Evolutionary conservation across 495 filamentous ascomycete species (phyloP).

Genomic region (Cercophora samala): DNA sequence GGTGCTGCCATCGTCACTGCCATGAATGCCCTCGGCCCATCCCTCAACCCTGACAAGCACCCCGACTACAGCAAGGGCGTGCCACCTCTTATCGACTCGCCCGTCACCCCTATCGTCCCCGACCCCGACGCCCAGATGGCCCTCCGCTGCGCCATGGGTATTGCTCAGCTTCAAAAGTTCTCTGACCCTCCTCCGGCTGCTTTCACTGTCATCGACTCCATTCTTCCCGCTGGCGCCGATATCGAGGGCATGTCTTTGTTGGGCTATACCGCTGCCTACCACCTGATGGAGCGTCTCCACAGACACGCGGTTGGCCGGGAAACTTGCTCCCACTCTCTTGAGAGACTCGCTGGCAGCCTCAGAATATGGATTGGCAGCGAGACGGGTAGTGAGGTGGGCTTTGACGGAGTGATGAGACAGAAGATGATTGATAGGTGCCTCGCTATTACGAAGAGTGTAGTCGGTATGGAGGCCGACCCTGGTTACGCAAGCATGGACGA

Average conservation of each 20-base stretch:
- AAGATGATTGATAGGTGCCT: constrained; percentile 50
- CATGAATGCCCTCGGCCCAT: constrained; percentile 49
- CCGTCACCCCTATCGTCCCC: constrained; percentile 34
- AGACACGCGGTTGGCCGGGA: constrained; percentile 53
- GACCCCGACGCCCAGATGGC: constrained; percentile 66
- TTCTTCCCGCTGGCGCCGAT: constrained; percentile 29
- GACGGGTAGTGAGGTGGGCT: constrained; percentile 41
- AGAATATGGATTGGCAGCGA: constrained; percentile 54
- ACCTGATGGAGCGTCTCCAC: constrained; percentile 58
- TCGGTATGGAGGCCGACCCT: constrained; percentile 52
- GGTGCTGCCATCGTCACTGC: constrained; percentile 54
- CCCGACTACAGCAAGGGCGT: constrained; percentile 25
- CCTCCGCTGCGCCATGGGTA: constrained; percentile 77
- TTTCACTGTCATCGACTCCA: constrained; percentile 46
- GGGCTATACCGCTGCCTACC: constrained; percentile 73
- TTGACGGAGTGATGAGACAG: constrained; percentile 45
- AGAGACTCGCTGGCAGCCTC: constrained; percentile 51
- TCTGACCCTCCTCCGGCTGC: constrained; percentile 41
- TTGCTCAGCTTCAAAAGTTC: constrained; percentile 60
- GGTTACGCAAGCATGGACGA: constrained; percentile 52
- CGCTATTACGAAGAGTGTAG: constrained; percentile 45
- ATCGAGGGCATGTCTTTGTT: constrained; percentile 62
- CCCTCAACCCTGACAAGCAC: constrained; percentile 44
- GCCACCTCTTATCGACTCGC: constrained; percentile 30
- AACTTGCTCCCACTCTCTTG: constrained; percentile 44